Evolutionary conservation across 2,329 filamentous ascomycete species (phyloP), one percentile per base, ranked within the genome.

Genomic region (Colletotrichum sp.): DNA sequence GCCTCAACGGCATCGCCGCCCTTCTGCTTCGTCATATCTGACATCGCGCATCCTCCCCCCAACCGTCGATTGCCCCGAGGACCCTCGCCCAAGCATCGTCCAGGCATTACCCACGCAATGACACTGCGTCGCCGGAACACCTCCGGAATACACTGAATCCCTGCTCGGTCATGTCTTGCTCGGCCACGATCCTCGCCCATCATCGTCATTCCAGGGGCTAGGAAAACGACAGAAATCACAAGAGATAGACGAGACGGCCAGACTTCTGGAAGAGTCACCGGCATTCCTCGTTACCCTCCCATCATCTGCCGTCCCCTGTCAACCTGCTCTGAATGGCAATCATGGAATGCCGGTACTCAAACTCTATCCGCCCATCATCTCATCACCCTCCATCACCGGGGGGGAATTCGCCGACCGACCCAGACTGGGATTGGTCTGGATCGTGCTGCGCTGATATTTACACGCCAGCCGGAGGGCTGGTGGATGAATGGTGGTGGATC

Each of bases 261-360:
- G 64, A 64, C 32, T 75, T 75, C 70, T 75, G 70, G 73, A 75
- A 75, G 56, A 52, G 43, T 64, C 62, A 60, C 55, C 30, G 28
- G 43, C 73, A 73, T 75, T 75, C 73, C 73, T 28, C 62, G 32
- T 18, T 55, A 15, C 34, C 25, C 34, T 55, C 25, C 22, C 30
- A 27, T 55, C 68, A 64, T 71, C 36, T 71, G 22, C 55, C 64
- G 39, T 28, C 9, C 61, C 71, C 56, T 61, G 58, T 52, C 43
- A 52, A 52, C 43, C 43, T 52, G 43, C 43, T 22, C 43, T 52
- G 43, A 34, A 75, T 71, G 32, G 27, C 56, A 56, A 43, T 28
- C 39, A 22, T 48, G 64, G 70, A 72, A 73, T 73, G 73, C 58
- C 58, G 64, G 64, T 25, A 68, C 56, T 68, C 73, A 68, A 75